phyloP scores from a whole-genome alignment of 345 rosid genomes.

The Melastoma malabathricum region DNA sequence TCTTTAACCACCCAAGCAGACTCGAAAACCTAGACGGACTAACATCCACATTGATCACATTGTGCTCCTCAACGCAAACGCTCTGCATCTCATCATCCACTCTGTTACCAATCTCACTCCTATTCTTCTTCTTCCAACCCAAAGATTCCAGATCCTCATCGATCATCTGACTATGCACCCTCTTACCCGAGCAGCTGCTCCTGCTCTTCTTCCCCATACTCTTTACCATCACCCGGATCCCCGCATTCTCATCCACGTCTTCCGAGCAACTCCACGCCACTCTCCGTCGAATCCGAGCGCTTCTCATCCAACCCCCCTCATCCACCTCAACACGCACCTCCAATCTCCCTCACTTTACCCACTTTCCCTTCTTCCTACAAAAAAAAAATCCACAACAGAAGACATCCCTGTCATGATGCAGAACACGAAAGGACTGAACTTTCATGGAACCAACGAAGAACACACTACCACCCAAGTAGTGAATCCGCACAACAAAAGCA shows the following conservation, averaged over 20 bases:
- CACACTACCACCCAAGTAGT: no score
- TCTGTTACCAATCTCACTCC: conserved; percentile 4
- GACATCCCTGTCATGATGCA: no score
- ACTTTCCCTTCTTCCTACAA: conserved; percentile 10
- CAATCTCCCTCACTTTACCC: no score
- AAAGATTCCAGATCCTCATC: conserved; percentile 5
- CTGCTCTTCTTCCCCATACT: conserved; percentile 8
- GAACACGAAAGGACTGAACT: no score
- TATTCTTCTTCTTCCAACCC: conserved; percentile 9
- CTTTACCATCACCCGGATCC: conserved; percentile 9
- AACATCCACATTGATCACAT: background rate
- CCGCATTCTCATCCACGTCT: conserved; percentile 11
- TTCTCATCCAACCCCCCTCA: conserved; percentile 14
- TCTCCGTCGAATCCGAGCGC: conserved; percentile 9
- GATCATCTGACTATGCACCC: background rate
- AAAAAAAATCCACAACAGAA: no score
- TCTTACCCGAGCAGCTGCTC: conserved; percentile 2
- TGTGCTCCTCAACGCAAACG: conserved; percentile 4
- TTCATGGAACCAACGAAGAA: no score
- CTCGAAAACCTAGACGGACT: conserved; percentile 16
- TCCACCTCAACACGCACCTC: conserved; percentile 12
- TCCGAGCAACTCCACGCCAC: conserved; percentile 8
- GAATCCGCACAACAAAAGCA: no score
- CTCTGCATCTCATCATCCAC: conserved; percentile 4
- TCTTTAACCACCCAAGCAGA: conserved; percentile 46